Conservation (phyloP, 495 filamentous ascomycete genomes). For the Podospora sp. region DNA sequence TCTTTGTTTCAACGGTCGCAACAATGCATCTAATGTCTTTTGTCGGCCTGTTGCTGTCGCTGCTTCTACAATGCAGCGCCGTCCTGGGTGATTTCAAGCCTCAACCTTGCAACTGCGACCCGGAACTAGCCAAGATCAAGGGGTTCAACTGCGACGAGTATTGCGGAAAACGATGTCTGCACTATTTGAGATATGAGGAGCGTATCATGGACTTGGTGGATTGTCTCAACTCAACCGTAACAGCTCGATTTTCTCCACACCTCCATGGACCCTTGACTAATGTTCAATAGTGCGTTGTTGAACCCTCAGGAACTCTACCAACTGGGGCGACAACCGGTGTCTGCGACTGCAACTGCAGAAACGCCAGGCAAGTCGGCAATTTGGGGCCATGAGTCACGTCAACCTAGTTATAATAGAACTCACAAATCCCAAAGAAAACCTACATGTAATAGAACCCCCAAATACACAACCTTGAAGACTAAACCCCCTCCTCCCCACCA, state of each 20-base stretch:
- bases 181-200: neutral
- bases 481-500: too few relatives aligned
- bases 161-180: neutral
- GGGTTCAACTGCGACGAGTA: neutral
- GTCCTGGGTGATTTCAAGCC: neutral
- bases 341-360: neutral
- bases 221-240: neutral
- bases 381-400: neutral
- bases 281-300: neutral
- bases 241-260: neutral
- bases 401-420: too few relatives aligned
- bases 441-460: too few relatives aligned
- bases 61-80: neutral
- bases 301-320: neutral
- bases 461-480: too few relatives aligned
- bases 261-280: neutral
- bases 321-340: neutral
- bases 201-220: neutral
- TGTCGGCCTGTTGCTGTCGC: neutral
- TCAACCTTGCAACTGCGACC: neutral
- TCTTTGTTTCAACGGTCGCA: too few relatives aligned
- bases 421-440: neutral
- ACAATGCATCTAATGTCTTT: too few relatives aligned
- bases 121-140: neutral
- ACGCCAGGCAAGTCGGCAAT: neutral